Conservation (phyloP, 2,329 filamentous ascomycete genomes). For the Ophiosphaerella herpotricha region DNA sequence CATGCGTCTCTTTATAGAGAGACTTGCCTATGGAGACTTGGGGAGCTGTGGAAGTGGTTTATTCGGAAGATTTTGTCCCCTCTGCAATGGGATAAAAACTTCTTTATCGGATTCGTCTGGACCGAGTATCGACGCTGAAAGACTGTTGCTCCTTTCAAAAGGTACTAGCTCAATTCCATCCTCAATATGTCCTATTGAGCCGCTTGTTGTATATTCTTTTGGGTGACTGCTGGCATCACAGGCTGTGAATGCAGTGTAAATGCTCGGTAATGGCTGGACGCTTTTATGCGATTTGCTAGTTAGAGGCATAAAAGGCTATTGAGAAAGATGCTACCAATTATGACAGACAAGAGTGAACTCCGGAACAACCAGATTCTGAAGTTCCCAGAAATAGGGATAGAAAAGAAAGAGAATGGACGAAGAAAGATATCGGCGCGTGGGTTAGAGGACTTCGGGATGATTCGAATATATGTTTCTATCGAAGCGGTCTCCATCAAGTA, state of each 20-base stretch:
- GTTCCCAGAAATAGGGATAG: conserved; percentile 5
- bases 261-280: conserved; percentile 33
- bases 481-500: not conserved
- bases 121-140: conserved; percentile 32
- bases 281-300: conserved; percentile 28
- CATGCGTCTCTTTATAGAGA: conserved; percentile 27
- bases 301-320: conserved; percentile 28
- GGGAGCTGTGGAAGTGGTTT: conserved; percentile 35
- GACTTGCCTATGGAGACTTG: conserved; percentile 21
- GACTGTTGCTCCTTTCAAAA: conserved; percentile 28
- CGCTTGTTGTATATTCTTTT: conserved; percentile 15
- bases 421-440: conserved; percentile 24
- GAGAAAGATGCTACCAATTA: not conserved
- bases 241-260: conserved; percentile 30
- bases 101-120: conserved; percentile 36
- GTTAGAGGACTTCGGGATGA: conserved; percentile 3
- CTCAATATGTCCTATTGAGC: conserved; percentile 19
- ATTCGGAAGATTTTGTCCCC: conserved; percentile 3
- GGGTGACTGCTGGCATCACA: conserved; percentile 11
- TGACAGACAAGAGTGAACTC: conserved; percentile 1
- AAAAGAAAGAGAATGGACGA: conserved; percentile 15
- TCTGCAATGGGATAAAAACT: conserved; percentile 16
- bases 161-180: conserved; percentile 41
- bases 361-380: conserved; percentile 21
- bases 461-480: conserved; percentile 14